phyloP scores from a whole-genome alignment of 164 flowering plant species.

The Hamamelis virginiana region DNA sequence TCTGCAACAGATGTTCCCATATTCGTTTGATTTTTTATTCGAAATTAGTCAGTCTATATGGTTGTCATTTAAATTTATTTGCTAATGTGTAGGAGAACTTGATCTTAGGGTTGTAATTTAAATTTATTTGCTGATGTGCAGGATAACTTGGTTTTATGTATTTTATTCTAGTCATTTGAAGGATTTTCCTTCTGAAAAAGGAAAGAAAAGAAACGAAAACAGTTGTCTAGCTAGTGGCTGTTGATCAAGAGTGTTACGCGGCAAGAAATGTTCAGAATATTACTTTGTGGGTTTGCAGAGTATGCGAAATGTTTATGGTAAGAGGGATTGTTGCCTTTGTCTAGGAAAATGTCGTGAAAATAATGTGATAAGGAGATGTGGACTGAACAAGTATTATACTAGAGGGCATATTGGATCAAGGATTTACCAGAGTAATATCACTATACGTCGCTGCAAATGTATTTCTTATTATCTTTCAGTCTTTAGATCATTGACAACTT shows the following conservation, averaged over 20 bases:
- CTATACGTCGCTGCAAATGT: no score
- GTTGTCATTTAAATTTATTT: background rate
- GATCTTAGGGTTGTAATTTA: background rate
- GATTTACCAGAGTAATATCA: no score
- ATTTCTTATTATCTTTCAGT: no score
- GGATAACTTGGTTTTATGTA: background rate
- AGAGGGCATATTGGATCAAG: no score
- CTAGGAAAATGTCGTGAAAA: conserved; percentile 99
- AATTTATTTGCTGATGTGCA: background rate
- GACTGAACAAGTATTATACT: no score
- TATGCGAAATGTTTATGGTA: conserved; percentile 82
- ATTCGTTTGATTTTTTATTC: background rate
- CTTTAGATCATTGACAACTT: no score
- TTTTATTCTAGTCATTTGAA: background rate
- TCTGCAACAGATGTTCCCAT: conserved; percentile 75
- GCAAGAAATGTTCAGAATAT: conserved; percentile 72
- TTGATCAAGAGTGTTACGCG: conserved; percentile 99
- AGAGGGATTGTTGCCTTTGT: conserved; percentile 94
- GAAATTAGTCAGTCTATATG: background rate
- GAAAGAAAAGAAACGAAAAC: no score
- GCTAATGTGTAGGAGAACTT: no score
- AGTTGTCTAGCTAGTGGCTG: conserved; percentile 99
- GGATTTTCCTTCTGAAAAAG: no score
- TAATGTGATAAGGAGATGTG: no score
- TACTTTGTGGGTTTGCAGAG: conserved; percentile 99